A percentile compares a stretch with the other conserved stretches of the same genome.
Conservation (phyloP, 345 rosid species). For the Eucalyptus regnans region DNA sequence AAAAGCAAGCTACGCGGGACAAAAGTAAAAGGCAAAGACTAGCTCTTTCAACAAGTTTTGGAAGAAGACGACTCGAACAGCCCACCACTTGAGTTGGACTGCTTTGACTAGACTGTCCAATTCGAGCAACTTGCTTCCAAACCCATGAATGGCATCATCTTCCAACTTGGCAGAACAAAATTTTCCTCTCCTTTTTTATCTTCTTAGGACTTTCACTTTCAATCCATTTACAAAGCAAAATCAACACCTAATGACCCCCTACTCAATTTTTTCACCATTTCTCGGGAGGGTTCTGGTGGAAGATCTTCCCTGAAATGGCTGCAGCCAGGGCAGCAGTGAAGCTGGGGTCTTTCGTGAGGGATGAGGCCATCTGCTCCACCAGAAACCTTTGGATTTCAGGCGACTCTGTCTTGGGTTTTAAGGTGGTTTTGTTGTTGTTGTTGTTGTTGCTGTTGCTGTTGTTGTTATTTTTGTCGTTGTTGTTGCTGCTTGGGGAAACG, state of each 20-base stretch:
- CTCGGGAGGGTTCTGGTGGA: constrained; percentile 30
- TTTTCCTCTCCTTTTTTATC: neutral
- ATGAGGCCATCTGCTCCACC: constrained; percentile 95
- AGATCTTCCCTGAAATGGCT: constrained; percentile 77
- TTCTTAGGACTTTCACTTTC: neutral
- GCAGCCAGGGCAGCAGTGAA: constrained; percentile 96
- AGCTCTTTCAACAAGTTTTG: neutral
- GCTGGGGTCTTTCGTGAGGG: constrained; percentile 84
- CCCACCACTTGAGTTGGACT: neutral
- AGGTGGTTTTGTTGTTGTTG: neutral
- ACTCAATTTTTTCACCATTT: constrained; percentile 9
- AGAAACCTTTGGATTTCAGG: constrained; percentile 54
- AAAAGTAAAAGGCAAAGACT: neutral
- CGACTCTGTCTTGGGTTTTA: constrained; percentile 13
- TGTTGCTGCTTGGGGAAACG: neutral
- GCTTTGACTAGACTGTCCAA: neutral
- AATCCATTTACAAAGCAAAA: neutral
- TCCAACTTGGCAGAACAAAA: neutral
- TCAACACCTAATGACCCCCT: neutral
- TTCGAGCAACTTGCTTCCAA: neutral
- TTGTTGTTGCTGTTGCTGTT: neutral
- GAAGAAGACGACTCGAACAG: neutral
- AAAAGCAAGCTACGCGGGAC: neutral
- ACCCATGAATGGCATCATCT: neutral
- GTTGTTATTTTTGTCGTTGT: neutral